These are phyloP conservation scores for Pseudogymnoascus sp. DNA, from an alignment of 2,329 filamentous ascomycete genomes.

Conservation along the genomic window DNA sequence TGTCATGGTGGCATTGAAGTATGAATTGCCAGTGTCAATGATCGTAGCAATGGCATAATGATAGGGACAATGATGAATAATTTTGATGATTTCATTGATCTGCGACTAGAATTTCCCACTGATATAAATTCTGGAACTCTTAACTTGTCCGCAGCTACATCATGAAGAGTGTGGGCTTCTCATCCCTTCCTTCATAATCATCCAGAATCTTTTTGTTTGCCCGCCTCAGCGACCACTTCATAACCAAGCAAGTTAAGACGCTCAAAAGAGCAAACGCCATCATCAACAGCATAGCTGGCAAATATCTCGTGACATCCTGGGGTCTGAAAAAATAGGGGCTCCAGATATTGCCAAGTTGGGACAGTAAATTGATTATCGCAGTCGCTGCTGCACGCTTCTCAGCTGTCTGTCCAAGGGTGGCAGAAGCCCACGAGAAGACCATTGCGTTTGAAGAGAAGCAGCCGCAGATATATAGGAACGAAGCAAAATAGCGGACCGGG, in stretches of 20 bases:
- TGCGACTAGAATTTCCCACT: too few relatives aligned
- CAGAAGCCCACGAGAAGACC: slow-evolving; percentile 30
- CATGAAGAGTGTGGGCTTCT: neutral
- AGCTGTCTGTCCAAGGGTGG: slow-evolving; percentile 28
- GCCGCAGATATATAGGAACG: slow-evolving; percentile 28
- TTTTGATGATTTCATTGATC: too few relatives aligned
- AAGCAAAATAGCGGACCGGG: slow-evolving; percentile 21
- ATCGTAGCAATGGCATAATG: too few relatives aligned
- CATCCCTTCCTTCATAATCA: neutral
- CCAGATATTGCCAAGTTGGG: slow-evolving; percentile 33
- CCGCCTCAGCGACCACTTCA: slow-evolving; percentile 1
- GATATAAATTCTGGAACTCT: too few relatives aligned
- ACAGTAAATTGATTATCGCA: slow-evolving; percentile 31
- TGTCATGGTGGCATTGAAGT: too few relatives aligned
- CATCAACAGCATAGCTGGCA: slow-evolving; percentile 24
- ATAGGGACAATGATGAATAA: too few relatives aligned
- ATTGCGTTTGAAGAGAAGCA: slow-evolving; percentile 29
- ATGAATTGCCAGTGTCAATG: too few relatives aligned
- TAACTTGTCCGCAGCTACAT: too few relatives aligned
- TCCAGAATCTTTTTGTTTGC: slow-evolving; percentile 8
- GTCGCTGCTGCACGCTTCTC: slow-evolving; percentile 32
- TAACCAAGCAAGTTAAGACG: neutral
- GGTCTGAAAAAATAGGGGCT: slow-evolving; percentile 32
- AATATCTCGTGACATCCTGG: too few relatives aligned
- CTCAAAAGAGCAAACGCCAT: slow-evolving; percentile 14